Base-by-base conservation (phyloP, 2,329 filamentous ascomycete species). In the Colletotrichum sp. region DNA sequence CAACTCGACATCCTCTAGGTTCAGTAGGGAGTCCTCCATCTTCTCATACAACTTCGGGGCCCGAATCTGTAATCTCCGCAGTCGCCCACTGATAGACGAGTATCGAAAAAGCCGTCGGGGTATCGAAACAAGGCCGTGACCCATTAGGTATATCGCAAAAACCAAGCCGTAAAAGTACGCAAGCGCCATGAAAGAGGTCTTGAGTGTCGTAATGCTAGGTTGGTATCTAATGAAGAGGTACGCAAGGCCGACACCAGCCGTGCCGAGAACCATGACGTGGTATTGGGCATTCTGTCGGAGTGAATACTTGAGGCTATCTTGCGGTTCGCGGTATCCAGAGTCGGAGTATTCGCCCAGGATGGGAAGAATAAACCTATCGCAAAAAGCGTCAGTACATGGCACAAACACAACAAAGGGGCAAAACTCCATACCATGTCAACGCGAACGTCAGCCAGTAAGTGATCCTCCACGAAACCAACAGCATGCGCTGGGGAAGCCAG, bases 371-470 rank as follows among this genome's bases (percentile, higher is more conserved):
- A 96, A 92, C 94, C 94, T 96, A 80, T 60, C 71, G 59, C 13
- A 39, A 28, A 8, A 66, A 74, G 65, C 18, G 32, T 75, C 24
- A 71, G 73, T 12, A 64, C 34, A 24, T 65, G 60, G 24, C 36
- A 52, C 75, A 71, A 10, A 75, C 22, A 64, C 30, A 59, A 24
- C 6, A 30, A n/a, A 26, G 18, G 16, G 13, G 22, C 6, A 18
- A 4, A 52, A 10, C 16, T 26, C 80, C 89, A 67, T 88, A 96
- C 97, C 97, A 99, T 72, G 96, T 99, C 81, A 99, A 87, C 67
- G 93, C 92, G 86, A 99, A 99, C 1, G 96, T 99, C 71, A 99
- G 89, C 97, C 97, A 99, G 86, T 99, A 99, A 24, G 94, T 94
- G 78, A 99, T 96, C 82, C 96, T 92, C 97, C 97, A 99, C 74